Conservation (phyloP, 495 filamentous ascomycete genomes). For the Penicillium subrubescens region DNA sequence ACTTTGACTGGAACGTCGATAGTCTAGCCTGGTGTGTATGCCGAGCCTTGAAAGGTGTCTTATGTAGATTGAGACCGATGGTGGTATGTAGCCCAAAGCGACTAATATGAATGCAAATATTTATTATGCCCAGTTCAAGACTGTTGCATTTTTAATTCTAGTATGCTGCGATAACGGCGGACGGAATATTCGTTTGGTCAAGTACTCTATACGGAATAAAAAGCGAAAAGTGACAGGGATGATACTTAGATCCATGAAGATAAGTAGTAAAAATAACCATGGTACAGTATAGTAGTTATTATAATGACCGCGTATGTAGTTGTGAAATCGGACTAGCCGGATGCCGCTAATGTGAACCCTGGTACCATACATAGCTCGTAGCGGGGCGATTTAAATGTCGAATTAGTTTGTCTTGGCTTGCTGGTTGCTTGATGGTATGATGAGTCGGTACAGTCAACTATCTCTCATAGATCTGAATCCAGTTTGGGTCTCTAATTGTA, state of each 20-base stretch:
- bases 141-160: not conserved
- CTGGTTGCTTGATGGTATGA: not conserved
- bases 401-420: not conserved
- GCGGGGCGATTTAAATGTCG: not conserved
- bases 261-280: too few relatives aligned
- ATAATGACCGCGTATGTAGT: not conserved
- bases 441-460: not conserved
- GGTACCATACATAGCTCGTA: not conserved
- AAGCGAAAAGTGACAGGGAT: not conserved
- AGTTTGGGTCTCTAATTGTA: not conserved
- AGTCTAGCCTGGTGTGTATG: not conserved
- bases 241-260: not conserved
- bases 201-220: too few relatives aligned
- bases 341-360: not conserved
- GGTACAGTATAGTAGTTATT: not conserved
- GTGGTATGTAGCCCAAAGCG: not conserved
- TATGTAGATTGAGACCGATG: not conserved
- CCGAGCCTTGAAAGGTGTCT: not conserved
- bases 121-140: not conserved
- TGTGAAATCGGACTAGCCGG: not conserved
- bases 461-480: not conserved
- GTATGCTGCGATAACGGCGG: not conserved
- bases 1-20: not conserved
- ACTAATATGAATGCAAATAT: not conserved
- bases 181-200: not conserved